Evolutionary conservation across 2,329 filamentous ascomycete genomes (phyloP).

Genomic region (Cladosporium sphaerospermum): DNA sequence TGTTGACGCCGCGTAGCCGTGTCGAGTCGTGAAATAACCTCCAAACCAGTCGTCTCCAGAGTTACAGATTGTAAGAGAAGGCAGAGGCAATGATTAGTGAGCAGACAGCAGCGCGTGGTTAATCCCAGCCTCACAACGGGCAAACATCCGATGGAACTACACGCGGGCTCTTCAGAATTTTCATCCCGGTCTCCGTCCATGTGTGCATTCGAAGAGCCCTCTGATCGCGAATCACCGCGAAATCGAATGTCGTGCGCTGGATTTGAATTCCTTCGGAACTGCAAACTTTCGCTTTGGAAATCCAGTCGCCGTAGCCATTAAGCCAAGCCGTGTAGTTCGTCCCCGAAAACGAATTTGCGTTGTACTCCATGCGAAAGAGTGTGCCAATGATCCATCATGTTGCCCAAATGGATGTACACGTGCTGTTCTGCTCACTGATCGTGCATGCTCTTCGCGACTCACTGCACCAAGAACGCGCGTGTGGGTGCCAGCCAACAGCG

Average conservation of each 20-base stretch:
- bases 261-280: background rate
- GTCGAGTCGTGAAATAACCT: constrained; percentile 8
- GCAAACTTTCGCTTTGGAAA: too few relatives aligned
- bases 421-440: constrained; percentile 51
- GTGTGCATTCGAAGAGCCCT: background rate
- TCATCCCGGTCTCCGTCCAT: background rate
- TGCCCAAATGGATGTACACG: constrained; percentile 17
- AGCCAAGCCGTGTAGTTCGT: too few relatives aligned
- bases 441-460: constrained; percentile 23
- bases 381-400: background rate
- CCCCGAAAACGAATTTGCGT: background rate
- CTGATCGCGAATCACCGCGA: background rate
- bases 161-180: too few relatives aligned
- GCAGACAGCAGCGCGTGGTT: constrained; percentile 12
- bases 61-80: constrained; percentile 22
- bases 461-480: constrained; percentile 28
- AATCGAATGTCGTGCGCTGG: background rate
- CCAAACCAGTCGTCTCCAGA: constrained; percentile 14
- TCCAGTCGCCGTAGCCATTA: too few relatives aligned
- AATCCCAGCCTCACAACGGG: background rate
- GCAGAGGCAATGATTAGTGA: constrained; percentile 21
- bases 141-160: background rate
- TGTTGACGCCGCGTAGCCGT: constrained; percentile 3
- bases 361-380: background rate
- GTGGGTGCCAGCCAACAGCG: constrained; percentile 17